Percentiles rank a stretch among this genome's conserved stretches.
Conservation (phyloP, 129 eudicot species). For the Lonicera japonica region DNA sequence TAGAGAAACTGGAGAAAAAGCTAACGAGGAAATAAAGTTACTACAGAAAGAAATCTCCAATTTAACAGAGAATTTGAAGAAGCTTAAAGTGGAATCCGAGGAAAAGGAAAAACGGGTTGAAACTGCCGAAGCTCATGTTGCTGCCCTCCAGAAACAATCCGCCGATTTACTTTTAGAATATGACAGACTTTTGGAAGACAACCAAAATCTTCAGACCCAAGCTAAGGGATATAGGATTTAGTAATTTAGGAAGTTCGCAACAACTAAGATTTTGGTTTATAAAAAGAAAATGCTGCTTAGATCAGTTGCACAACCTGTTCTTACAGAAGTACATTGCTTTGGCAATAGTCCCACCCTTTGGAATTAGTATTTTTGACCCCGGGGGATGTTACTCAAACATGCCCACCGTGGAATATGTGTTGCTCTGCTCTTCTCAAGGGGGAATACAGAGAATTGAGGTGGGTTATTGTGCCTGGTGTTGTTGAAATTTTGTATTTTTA, state of each 20-base stretch:
- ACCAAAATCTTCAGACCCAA: slow-evolving; percentile 79
- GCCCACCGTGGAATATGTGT: no score
- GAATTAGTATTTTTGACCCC: no score
- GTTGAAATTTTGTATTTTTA: not conserved
- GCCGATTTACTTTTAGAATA: slow-evolving; percentile 94
- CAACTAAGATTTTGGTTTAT: no score
- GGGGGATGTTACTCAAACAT: no score
- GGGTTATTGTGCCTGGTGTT: not conserved
- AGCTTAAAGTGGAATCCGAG: slow-evolving; percentile 47
- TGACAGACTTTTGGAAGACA: slow-evolving; percentile 82
- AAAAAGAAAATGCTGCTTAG: no score
- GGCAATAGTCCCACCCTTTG: no score
- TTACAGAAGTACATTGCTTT: no score
- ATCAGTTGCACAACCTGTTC: no score
- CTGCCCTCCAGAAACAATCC: slow-evolving; percentile 87
- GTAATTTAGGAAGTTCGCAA: not conserved
- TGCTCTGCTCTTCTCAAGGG: no score
- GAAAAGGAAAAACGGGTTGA: slow-evolving; percentile 70
- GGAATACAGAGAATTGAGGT: no score
- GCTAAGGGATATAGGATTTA: slow-evolving; percentile 25
- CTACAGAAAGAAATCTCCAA: slow-evolving; percentile 50
- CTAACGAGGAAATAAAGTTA: slow-evolving; percentile 43
- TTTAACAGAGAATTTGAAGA: slow-evolving; percentile 49
- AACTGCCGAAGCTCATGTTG: slow-evolving; percentile 85
- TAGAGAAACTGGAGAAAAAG: slow-evolving; percentile 71